Percentiles rank a stretch among this genome's conserved stretches.
Conservation (phyloP, 140 eudicot species). For the Ambrosia hybrid region DNA sequence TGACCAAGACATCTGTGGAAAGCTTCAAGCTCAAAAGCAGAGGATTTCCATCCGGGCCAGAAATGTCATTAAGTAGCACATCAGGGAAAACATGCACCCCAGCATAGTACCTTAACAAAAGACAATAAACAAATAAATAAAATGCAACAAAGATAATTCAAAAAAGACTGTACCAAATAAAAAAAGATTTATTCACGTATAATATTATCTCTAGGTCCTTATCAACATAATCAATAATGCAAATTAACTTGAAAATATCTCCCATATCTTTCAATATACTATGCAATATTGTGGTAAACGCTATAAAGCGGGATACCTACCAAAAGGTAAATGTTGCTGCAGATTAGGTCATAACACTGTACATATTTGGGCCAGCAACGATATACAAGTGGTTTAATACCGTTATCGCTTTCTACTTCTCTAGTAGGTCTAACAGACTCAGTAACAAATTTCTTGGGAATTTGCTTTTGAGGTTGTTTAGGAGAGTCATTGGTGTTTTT, state of each 20-base stretch:
- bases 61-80: slow-evolving; percentile 89
- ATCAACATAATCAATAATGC: neutral
- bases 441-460: no score
- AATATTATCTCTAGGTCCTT: no score
- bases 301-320: slow-evolving; percentile 36
- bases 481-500: no score
- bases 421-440: no score
- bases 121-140: neutral
- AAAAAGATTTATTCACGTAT: no score
- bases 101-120: slow-evolving; percentile 57
- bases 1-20: slow-evolving; percentile 89
- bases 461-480: no score
- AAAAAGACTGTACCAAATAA: no score
- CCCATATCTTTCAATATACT: neutral
- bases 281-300: neutral
- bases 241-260: neutral
- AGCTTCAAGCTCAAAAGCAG: slow-evolving; percentile 90
- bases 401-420: no score
- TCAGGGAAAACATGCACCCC: slow-evolving; percentile 83
- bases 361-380: slow-evolving; percentile 88
- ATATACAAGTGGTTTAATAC: no score
- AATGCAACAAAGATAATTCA: slow-evolving; percentile 16
- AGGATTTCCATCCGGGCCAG: slow-evolving; percentile 88
- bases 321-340: slow-evolving; percentile 91
- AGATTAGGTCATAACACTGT: slow-evolving; percentile 79